Conservation (phyloP, 495 filamentous ascomycete species). For the Neohortaea acidophila region DNA sequence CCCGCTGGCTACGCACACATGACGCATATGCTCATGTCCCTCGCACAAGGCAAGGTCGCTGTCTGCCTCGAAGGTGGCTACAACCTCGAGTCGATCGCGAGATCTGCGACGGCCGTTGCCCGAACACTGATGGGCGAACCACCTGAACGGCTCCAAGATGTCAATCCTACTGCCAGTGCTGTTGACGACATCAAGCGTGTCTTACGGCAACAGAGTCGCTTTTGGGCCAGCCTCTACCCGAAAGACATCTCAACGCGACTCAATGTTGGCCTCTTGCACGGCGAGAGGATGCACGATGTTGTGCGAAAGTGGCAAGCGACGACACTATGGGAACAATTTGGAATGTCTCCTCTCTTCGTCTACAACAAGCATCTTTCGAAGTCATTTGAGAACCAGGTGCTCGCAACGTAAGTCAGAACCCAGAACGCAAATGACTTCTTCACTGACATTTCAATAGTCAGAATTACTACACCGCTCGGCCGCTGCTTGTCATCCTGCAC, state of each 20-base stretch:
- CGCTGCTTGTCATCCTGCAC: constrained; percentile 62
- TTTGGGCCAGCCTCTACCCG: constrained; percentile 46
- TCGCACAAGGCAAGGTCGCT: constrained; percentile 80
- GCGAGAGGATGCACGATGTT: constrained; percentile 50
- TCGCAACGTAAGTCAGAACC: constrained; percentile 63
- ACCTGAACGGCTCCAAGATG: constrained; percentile 47
- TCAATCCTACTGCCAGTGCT: constrained; percentile 29
- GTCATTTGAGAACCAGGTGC: constrained; percentile 76
- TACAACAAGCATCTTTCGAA: constrained; percentile 52
- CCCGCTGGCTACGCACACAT: constrained; percentile 91
- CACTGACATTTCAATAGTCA: constrained; percentile 27
- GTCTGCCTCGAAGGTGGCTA: constrained; percentile 93
- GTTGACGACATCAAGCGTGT: constrained; percentile 39
- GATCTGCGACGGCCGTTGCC: constrained; percentile 80
- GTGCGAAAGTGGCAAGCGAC: constrained; percentile 59
- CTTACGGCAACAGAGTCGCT: constrained; percentile 38
- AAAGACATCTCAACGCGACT: constrained; percentile 27
- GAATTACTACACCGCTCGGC: constrained; percentile 36
- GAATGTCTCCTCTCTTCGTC: constrained; percentile 62
- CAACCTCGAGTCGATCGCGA: constrained; percentile 79
- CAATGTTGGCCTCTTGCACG: constrained; percentile 13
- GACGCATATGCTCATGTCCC: constrained; percentile 96
- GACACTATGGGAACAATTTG: constrained; percentile 49
- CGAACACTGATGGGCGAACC: constrained; percentile 90
- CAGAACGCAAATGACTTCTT: too few species aligned